Evolutionary conservation across 2,329 filamentous ascomycete genomes (phyloP).

Genomic region (Epichloe aotearoae): DNA sequence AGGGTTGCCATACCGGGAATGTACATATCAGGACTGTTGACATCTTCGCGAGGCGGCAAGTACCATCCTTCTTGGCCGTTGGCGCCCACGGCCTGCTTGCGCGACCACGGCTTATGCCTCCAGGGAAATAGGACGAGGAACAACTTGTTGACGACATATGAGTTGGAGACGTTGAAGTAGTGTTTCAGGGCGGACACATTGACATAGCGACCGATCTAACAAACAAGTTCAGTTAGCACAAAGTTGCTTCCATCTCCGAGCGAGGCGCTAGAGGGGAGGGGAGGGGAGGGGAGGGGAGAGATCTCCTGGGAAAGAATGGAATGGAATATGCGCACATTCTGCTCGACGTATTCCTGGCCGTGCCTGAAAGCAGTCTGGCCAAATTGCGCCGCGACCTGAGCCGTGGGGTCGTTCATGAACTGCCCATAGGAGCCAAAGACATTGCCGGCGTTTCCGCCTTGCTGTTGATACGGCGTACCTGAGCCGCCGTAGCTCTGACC

Average conservation of each 20-base stretch:
- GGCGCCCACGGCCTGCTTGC: conserved; percentile 65
- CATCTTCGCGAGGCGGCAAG: conserved; percentile 81
- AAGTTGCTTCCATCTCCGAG: not conserved
- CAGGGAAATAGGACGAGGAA: conserved; percentile 91
- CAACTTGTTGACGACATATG: conserved; percentile 88
- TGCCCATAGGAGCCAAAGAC: conserved; percentile 66
- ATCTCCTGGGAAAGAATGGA: not conserved
- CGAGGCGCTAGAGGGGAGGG: too few species aligned
- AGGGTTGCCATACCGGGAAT: conserved; percentile 49
- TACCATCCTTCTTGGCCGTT: conserved; percentile 64
- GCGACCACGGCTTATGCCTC: conserved; percentile 94
- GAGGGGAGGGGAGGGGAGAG: too few species aligned
- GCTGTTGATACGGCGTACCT: conserved; percentile 60
- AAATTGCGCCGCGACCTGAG: conserved; percentile 89
- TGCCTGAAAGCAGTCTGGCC: conserved; percentile 85
- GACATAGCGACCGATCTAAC: conserved; percentile 56
- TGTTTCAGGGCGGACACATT: conserved; percentile 90
- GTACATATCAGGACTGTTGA: conserved; percentile 99
- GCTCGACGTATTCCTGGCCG: conserved; percentile 87
- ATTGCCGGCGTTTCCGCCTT: conserved; percentile 38
- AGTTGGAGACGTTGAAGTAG: conserved; percentile 99
- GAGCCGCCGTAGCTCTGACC: conserved; percentile 43
- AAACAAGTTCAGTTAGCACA: conserved; percentile 7
- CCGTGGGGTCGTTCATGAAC: conserved; percentile 91
- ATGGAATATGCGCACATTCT: conserved; percentile 55